Percentiles rank a stretch among this genome's conserved stretches.
Conservation (phyloP, 352 stramenopile genomes). For the Phytophthora pseudosyringae region DNA sequence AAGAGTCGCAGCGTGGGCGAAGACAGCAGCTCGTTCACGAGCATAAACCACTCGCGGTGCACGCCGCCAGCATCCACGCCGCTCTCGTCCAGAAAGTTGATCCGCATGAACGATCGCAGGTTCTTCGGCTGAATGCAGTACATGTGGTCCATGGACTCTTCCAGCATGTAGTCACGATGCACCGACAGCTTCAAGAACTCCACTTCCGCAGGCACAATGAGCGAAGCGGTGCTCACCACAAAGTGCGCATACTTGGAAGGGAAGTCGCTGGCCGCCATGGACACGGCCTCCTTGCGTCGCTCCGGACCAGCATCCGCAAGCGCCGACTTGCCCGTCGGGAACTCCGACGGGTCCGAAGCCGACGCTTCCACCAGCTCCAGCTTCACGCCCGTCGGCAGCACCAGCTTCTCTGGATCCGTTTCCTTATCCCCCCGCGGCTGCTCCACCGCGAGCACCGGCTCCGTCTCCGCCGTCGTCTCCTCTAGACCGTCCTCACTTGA, state of each 20-base stretch:
- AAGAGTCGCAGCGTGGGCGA: constrained; percentile 59
- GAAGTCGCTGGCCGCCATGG: constrained; percentile 58
- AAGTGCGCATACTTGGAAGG: constrained; percentile 81
- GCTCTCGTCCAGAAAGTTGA: constrained; percentile 88
- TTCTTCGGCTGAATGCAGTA: constrained; percentile 61
- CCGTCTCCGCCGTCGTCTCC: constrained; percentile 10
- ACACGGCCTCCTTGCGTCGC: constrained; percentile 48
- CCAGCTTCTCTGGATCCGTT: constrained; percentile 14
- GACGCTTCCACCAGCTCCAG: constrained; percentile 41
- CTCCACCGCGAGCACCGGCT: constrained; percentile 24
- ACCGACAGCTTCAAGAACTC: constrained; percentile 76
- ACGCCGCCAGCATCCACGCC: constrained; percentile 88
- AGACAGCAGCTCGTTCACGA: constrained; percentile 69
- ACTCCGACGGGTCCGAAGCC: constrained; percentile 27
- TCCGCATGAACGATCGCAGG: constrained; percentile 78
- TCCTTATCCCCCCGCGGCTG: constrained; percentile 26
- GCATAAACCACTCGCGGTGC: constrained; percentile 94
- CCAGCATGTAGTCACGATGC: constrained; percentile 64
- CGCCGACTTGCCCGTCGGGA: constrained; percentile 41
- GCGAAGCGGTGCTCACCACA: constrained; percentile 67
- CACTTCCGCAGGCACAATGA: constrained; percentile 66
- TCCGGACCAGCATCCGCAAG: constrained; percentile 37
- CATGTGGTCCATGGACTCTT: constrained; percentile 78
- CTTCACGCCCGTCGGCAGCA: constrained; percentile 30
- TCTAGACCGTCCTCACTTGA: constrained; percentile 6